Percentiles rank a stretch among this genome's conserved stretches.
Evolutionary conservation across 208 protist genomes (phyloP).

Genomic region (Leishmania guyanensis): DNA sequence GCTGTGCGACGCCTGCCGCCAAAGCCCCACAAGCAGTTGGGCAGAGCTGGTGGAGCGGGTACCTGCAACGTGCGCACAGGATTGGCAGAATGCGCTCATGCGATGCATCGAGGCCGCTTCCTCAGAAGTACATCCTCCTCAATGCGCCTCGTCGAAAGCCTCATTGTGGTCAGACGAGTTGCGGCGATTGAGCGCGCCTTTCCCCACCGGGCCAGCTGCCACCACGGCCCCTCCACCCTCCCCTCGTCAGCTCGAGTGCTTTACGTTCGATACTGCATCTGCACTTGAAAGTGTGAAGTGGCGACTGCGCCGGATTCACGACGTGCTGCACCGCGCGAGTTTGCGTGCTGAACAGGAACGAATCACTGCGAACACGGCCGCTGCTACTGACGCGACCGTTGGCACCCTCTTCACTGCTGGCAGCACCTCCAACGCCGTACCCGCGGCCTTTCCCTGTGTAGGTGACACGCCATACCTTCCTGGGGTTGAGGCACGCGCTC

Average conservation of each 20-base stretch:
- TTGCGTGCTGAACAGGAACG: not conserved
- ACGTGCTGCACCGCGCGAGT: conserved; percentile 11
- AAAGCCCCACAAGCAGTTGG: conserved; percentile 29
- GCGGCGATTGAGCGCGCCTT: not conserved
- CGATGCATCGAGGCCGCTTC: not conserved
- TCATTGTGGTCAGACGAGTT: not conserved
- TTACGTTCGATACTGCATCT: conserved; percentile 5
- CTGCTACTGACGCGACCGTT: not conserved
- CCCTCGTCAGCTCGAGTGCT: conserved; percentile 1
- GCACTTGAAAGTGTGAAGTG: conserved; percentile 11
- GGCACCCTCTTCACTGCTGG: not conserved
- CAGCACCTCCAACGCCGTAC: not conserved
- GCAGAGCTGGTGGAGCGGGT: conserved; percentile 14
- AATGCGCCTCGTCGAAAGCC: not conserved
- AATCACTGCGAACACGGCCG: too few relatives aligned
- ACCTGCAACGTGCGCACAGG: conserved; percentile 8
- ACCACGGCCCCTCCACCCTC: not conserved
- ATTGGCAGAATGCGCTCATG: conserved; percentile 18
- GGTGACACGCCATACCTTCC: conserved; percentile 36
- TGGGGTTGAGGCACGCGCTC: conserved; percentile 24
- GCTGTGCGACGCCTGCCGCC: conserved; percentile 17
- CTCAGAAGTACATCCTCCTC: not conserved
- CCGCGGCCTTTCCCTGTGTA: conserved; percentile 15
- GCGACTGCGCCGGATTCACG: conserved; percentile 18
- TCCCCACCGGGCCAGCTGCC: not conserved